These are phyloP conservation scores for Murraya paniculata DNA, from an alignment of 345 rosid genomes.

Conservation along the genomic window DNA sequence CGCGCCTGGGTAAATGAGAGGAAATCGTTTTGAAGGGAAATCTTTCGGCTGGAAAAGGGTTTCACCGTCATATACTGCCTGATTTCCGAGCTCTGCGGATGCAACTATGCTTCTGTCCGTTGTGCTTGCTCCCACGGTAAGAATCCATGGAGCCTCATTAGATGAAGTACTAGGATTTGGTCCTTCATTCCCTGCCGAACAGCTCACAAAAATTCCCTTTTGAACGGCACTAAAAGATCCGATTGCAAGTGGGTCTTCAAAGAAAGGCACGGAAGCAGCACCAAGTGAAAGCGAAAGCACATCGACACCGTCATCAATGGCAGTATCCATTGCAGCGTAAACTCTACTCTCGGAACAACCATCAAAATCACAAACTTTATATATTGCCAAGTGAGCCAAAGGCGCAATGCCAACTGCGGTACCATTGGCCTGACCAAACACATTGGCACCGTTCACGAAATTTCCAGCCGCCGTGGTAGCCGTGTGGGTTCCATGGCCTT, in stretches of 20 bases:
- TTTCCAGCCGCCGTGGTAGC: slow-evolving; percentile 54
- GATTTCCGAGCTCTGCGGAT: slow-evolving; percentile 40
- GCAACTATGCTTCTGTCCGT: slow-evolving; percentile 49
- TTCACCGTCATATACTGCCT: slow-evolving; percentile 40
- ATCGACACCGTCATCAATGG: slow-evolving; percentile 52
- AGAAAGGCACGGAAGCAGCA: slow-evolving; percentile 34
- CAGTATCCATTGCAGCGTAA: slow-evolving; percentile 51
- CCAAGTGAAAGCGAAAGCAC: slow-evolving; percentile 56
- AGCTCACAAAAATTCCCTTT: slow-evolving; percentile 51
- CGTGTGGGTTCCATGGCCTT: slow-evolving; percentile 60
- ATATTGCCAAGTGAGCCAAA: slow-evolving; percentile 48
- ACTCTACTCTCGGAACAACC: slow-evolving; percentile 36
- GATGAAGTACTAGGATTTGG: slow-evolving; percentile 30
- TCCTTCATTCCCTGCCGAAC: slow-evolving; percentile 53
- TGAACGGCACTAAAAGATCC: slow-evolving; percentile 45
- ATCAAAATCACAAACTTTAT: slow-evolving; percentile 38
- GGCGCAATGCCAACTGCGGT: slow-evolving; percentile 58
- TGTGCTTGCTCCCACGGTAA: slow-evolving; percentile 59
- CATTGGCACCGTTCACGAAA: slow-evolving; percentile 34
- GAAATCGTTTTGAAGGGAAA: slow-evolving; percentile 29
- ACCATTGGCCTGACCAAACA: slow-evolving; percentile 42
- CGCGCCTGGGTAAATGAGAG: slow-evolving; percentile 42
- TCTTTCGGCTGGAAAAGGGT: slow-evolving; percentile 40
- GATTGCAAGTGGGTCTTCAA: slow-evolving; percentile 29
- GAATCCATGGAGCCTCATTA: slow-evolving; percentile 65